Conservation (phyloP, 768 basidiomycete genomes). For the Lentinula aciculospora region DNA sequence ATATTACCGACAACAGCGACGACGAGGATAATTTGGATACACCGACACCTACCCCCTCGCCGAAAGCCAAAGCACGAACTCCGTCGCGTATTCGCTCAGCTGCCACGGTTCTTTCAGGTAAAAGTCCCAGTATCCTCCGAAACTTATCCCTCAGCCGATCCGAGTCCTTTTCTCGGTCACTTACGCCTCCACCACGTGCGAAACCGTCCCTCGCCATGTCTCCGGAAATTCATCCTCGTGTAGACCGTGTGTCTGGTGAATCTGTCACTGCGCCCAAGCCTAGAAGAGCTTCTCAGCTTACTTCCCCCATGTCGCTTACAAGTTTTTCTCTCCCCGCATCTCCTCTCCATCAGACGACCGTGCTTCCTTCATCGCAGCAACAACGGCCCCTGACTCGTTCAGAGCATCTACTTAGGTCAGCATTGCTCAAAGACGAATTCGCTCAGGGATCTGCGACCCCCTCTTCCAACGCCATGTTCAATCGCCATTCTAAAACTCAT, state of each 20-base stretch:
- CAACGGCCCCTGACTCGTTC: background rate
- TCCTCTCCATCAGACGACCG: background rate
- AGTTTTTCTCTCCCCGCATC: background rate
- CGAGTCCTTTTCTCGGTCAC: background rate
- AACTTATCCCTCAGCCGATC: background rate
- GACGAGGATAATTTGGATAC: background rate
- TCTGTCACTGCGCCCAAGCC: background rate
- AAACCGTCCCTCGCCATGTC: conserved; percentile 2
- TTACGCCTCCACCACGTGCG: background rate
- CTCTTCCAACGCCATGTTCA: background rate
- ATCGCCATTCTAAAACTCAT: background rate
- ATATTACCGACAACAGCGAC: background rate
- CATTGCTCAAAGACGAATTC: background rate
- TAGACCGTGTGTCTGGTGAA: background rate
- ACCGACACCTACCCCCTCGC: conserved; percentile 2
- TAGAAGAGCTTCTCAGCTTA: background rate
- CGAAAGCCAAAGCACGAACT: background rate
- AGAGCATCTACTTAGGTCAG: conserved; percentile 1
- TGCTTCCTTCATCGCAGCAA: background rate
- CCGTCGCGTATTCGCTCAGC: background rate
- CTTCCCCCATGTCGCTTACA: background rate
- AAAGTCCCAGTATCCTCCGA: background rate
- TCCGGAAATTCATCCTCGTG: background rate
- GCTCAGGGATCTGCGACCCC: background rate
- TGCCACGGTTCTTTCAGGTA: background rate